These are phyloP conservation scores for Fusarium sp. DNA, from an alignment of 2,329 filamentous ascomycete genomes.

Conservation along the genomic window DNA sequence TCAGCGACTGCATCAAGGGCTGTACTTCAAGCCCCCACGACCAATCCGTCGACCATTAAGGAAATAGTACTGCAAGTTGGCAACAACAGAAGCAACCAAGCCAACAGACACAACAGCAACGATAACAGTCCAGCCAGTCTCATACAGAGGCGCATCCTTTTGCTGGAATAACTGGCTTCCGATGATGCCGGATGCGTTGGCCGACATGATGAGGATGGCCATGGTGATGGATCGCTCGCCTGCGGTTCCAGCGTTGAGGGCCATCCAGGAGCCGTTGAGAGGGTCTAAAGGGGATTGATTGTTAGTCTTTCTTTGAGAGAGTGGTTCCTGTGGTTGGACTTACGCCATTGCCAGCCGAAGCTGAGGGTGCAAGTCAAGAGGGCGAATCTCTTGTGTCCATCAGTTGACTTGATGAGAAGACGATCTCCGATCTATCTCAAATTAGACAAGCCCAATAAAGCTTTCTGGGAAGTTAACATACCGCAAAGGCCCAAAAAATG, in stretches of 20 bases:
- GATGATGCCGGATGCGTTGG: constrained; percentile 45
- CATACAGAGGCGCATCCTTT: constrained; percentile 45
- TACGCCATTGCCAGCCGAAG: constrained; percentile 35
- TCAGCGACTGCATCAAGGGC: constrained; percentile 7
- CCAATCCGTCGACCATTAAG: constrained; percentile 47
- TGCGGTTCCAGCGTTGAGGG: constrained; percentile 42
- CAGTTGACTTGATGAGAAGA: constrained; percentile 25
- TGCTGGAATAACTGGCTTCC: constrained; percentile 46
- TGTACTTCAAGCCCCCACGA: constrained; percentile 23
- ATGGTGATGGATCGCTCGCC: constrained; percentile 47
- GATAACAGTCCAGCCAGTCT: constrained; percentile 43
- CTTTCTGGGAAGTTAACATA: neutral
- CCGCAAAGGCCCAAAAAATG: constrained; percentile 31
- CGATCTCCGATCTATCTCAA: constrained; percentile 26
- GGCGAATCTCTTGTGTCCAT: constrained; percentile 28
- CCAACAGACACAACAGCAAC: constrained; percentile 39
- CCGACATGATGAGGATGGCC: constrained; percentile 48
- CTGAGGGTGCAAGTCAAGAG: constrained; percentile 24
- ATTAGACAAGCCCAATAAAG: neutral
- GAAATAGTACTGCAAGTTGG: constrained; percentile 50
- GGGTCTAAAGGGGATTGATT: constrained; percentile 16
- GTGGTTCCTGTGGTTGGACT: neutral
- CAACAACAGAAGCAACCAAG: constrained; percentile 27
- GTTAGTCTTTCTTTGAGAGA: neutral
- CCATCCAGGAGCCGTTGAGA: constrained; percentile 46